Evolutionary conservation across 2,329 filamentous ascomycete species (phyloP), one percentile per base, ranked within the genome.

Genomic region (Pseudogymnoascus sp.): DNA sequence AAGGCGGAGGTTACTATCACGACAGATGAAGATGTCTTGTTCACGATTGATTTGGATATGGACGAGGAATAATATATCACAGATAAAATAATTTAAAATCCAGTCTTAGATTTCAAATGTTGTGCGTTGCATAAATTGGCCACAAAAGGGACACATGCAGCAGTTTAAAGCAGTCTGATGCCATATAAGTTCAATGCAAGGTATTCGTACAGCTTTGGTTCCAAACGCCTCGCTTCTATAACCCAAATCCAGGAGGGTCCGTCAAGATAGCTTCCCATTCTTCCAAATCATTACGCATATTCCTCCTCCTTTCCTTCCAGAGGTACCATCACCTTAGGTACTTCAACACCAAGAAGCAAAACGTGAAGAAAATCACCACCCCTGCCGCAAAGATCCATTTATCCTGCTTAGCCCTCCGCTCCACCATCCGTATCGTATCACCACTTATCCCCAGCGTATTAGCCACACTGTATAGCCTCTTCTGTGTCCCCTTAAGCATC

Each of bases 321-420:
- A 14, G 47, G 16, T 14, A 12, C 1, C 1, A 28, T 50, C 30
- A 93, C 72, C 90, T 79, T 75, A 99, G 74, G 72, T 85, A 97
- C 75, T 92, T 89, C 71, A 99, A 72, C 61, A 96, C 92, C 65
- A 94, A 76, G 86, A 91, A 97, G 74, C 93, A 96, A 72, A 99
- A 99, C 37, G 83, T 71, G 69, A 97, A 89, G 74, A 99, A 99
- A 36, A 94, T 75, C 4, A 95, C 75, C 2, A 93, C 91, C 0
- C 94, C 92, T 0, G 79, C 88, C 81, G 89, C 89, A 74, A 99
- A 99, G 36, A 99, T 96, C 92, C 92, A 97, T 76, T 97, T 97
- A 74, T 99, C 94, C 78, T 97, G 89, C 74, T 86, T 89, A 58
- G 94, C 92, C 65, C 94, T 81, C 67, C 94, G 78, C 76, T 97